phyloP scores from a whole-genome alignment of 1,139 yeast species.

The Blastobotrys aristatus region DNA sequence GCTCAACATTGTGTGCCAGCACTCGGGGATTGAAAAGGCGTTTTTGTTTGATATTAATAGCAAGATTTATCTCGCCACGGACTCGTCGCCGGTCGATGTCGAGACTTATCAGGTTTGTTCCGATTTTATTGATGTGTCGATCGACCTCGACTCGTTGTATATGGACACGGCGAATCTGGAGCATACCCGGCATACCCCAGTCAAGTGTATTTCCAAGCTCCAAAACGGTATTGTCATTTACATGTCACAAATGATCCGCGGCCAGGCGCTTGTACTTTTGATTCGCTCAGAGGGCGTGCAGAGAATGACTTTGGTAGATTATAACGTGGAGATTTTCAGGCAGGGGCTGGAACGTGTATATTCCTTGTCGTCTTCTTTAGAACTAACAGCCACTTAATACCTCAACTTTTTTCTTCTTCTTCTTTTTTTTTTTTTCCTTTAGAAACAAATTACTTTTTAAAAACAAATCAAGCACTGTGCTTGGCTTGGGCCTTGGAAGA shows the following conservation, averaged over 20 bases:
- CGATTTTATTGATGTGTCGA: conserved; percentile 90
- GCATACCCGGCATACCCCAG: conserved; percentile 28
- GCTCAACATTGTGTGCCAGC: conserved; percentile 83
- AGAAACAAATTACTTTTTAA: not conserved
- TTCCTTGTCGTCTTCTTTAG: not conserved
- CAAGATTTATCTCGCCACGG: conserved; percentile 95
- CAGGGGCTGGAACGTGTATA: conserved; percentile 77
- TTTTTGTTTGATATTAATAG: conserved; percentile 87
- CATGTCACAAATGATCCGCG: conserved; percentile 86
- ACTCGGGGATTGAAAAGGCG: conserved; percentile 86
- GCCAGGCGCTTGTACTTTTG: conserved; percentile 84
- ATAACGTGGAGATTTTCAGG: conserved; percentile 78
- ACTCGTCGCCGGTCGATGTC: conserved; percentile 90
- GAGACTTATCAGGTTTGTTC: conserved; percentile 96
- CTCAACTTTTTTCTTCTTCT: not conserved
- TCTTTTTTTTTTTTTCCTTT: not conserved
- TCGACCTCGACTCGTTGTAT: conserved; percentile 60
- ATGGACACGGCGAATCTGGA: conserved; percentile 8
- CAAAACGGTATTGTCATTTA: conserved; percentile 81
- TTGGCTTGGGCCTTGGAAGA: conserved; percentile 31
- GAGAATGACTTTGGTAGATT: conserved; percentile 71
- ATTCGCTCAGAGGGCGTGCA: conserved; percentile 53
- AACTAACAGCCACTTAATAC: not conserved
- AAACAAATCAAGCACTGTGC: too few species aligned
- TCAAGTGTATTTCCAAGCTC: conserved; percentile 67